Evolutionary conservation across 441 rosid genomes (phyloP).

Genomic region (Metrosideros polymorpha): DNA sequence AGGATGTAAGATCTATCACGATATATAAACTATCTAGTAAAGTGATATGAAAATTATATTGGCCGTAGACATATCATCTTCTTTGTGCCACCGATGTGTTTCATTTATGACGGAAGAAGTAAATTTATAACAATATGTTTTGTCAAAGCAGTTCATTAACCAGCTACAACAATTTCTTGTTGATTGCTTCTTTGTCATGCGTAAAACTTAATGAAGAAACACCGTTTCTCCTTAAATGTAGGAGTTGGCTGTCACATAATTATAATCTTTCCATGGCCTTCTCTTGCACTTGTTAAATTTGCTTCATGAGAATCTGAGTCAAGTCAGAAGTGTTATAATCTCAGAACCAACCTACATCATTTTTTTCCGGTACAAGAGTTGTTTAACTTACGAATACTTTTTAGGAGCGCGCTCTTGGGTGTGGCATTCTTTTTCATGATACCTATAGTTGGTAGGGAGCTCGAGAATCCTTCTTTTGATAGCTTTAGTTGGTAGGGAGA

Average conservation of each 20-base stretch:
- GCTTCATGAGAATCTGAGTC: neutral
- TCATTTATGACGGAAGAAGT: neutral
- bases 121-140: neutral
- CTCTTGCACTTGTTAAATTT: neutral
- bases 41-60: neutral
- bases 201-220: neutral
- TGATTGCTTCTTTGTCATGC: neutral
- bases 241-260: neutral
- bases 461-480: neutral
- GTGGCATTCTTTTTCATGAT: neutral
- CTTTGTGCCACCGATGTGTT: neutral
- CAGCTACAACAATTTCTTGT: neutral
- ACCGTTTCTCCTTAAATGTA: neutral
- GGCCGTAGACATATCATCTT: neutral
- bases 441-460: neutral
- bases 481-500: neutral
- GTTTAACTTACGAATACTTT: neutral
- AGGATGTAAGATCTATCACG: conserved; percentile 12
- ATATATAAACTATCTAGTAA: neutral
- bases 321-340: neutral
- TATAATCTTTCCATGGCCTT: neutral
- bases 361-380: neutral
- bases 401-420: neutral
- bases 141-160: neutral
- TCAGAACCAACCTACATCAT: neutral